Evolutionary conservation across 805 yeast species (phyloP), one percentile per base, ranked within the genome.

Genomic region (Candida insectalens): DNA sequence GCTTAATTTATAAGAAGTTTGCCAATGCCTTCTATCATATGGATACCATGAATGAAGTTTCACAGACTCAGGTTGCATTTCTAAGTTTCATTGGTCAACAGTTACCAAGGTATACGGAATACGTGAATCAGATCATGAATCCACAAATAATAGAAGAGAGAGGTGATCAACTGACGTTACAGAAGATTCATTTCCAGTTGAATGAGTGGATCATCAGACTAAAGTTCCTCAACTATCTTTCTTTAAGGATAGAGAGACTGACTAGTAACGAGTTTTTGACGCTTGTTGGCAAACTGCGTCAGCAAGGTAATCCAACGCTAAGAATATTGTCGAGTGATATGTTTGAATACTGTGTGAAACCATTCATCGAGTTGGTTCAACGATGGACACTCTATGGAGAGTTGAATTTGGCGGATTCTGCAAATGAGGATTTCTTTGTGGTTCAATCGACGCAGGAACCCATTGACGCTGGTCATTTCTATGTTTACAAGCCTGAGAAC

Each of bases 361-460:
- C 94, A 1, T 84, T 83, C 50, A 66, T 65, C 35, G 73, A 69
- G 26, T 62, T 75, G 20, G 44, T 83, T 4, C 63, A 65, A 26
- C 62, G 64, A 28, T 89, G 96, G 96, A 50, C 85, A 2, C 51
- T 72, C 1, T 56, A 67, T 28, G 96, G 96, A 1, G 73, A 69
- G 33, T 49, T 85, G 12, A 55, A 35, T 26, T 26, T 10, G 9
- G 39, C 36, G 12, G 46, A 62, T 3, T 74, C 71, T 36, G 64
- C 60, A 1, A 59, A 58, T 36, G 67, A 65, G 12, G 89, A 79
- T 41, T 85, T 85, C 46, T 88, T 83, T 45, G 71, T 47, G 8
- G 19, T 32, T n/a, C n/a, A n/a, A n/a, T n/a, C n/a, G n/a, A n/a
- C n/a, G n/a, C n/a, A n/a, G n/a, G n/a, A n/a, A n/a, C n/a, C n/a